These are phyloP conservation scores for Escovopsis sp. DNA, from an alignment of 2,329 filamentous ascomycete genomes.

Conservation along the genomic window DNA sequence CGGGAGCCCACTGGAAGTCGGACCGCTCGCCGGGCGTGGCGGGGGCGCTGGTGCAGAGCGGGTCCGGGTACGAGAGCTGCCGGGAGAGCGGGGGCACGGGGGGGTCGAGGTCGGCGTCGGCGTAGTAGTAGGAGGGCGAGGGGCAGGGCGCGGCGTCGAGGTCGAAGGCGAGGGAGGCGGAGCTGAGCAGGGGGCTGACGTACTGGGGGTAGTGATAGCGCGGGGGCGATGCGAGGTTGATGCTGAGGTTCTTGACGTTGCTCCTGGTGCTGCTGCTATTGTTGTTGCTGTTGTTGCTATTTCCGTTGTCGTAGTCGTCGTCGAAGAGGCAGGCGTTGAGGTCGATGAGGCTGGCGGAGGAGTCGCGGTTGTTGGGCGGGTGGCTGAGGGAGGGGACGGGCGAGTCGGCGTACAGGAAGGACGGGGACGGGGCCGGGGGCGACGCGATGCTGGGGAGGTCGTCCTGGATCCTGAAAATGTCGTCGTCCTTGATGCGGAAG, in stretches of 20 bases:
- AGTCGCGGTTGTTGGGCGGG: constrained; percentile 20
- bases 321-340: constrained; percentile 3
- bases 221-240: constrained; percentile 14
- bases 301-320: constrained; percentile 19
- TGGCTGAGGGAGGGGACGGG: background rate
- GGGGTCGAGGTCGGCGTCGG: constrained; percentile 5
- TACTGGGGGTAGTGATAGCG: constrained; percentile 12
- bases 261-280: no score
- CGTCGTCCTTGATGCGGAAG: constrained; percentile 1
- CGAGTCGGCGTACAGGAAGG: background rate
- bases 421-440: background rate
- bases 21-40: constrained; percentile 4
- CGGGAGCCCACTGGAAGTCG: constrained; percentile 3
- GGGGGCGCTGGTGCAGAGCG: constrained; percentile 1
- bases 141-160: constrained; percentile 4
- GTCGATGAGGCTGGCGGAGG: constrained; percentile 6
- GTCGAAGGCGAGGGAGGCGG: constrained; percentile 6
- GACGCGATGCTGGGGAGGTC: background rate
- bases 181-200: constrained; percentile 6
- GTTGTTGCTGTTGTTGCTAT: no score
- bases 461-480: constrained; percentile 1
- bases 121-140: constrained; percentile 3
- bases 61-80: constrained; percentile 2
- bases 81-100: constrained; percentile 2
- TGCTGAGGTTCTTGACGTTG: background rate